Evolutionary conservation across 179 eudicot genomes (phyloP), one percentile per base, ranked within the genome.

Genomic region (Silene coronaria): DNA sequence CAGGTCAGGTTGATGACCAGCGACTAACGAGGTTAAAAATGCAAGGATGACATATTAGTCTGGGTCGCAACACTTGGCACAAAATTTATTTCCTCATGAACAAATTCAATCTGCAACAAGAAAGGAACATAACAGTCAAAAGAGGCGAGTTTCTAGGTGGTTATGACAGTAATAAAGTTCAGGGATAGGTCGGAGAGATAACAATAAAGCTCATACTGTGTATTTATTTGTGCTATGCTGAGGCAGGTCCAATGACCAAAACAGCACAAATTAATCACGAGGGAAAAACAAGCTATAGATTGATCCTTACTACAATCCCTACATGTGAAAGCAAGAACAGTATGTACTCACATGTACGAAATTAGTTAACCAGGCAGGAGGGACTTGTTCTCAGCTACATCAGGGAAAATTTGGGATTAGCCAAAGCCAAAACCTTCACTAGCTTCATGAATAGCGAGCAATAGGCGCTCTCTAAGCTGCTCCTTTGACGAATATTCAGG

Each of bases 361-460:
- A 73, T 24, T 70, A 73, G 57, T 22, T 34, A 75, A 73, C 36
- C 23, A n/a, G 80, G 73, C 26, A 19, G 77, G 61, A 28, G 66
- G 67, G 8, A 46, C 22, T 65, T 67, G 66, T 73, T 77, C 57
- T 68, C 74, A 28, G 51, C 38, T 45, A 62, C 3, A 61, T 55
- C 57, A 48, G n/a, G 63, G 38, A 75, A 68, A 69, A 77, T 60
- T 38, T 72, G 69, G 66, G 71, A 62, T 91, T 85, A 95, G 75
- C 99, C 99, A 84, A 95, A 95, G 46, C 99, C 99, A 87, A 95
- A 95, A 23, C 99, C 99, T 84, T 95, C 99, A 79, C 97, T 94
- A 70, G 96, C 99, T 86, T 95, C 99, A 80, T 95, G 99, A 72
- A 95, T 95, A 66, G 99, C 99, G 77, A 95, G 92, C 46, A 95